phyloP scores from a whole-genome alignment of 2,329 filamentous ascomycete species.

The Phaeosphaeriaceae sp. region DNA sequence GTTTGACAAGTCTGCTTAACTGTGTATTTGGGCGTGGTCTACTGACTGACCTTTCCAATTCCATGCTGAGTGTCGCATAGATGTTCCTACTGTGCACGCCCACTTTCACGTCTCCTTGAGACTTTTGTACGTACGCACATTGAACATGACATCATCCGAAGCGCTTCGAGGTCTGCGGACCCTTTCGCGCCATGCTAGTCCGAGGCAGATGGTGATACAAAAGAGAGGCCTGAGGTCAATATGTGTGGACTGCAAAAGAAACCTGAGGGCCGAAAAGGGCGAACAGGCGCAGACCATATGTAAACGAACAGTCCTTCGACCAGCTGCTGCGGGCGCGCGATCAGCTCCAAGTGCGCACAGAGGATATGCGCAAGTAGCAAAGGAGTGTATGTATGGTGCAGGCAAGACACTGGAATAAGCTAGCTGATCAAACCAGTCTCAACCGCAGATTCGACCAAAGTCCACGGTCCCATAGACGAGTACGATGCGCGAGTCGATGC shows the following conservation, averaged over 20 bases:
- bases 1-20: constrained; percentile 9
- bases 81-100: not conserved
- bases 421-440: constrained; percentile 20
- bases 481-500: constrained; percentile 81
- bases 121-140: constrained; percentile 5
- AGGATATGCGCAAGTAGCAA: constrained; percentile 38
- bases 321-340: constrained; percentile 10
- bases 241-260: constrained; percentile 36
- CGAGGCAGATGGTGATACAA: constrained; percentile 13
- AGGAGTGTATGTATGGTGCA: constrained; percentile 23
- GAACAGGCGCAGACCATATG: constrained; percentile 9
- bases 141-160: constrained; percentile 45
- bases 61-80: constrained; percentile 15
- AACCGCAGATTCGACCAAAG: constrained; percentile 13
- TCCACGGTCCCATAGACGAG: constrained; percentile 77
- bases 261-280: constrained; percentile 12
- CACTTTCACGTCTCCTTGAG: not conserved
- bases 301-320: constrained; percentile 5
- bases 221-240: constrained; percentile 22
- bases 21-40: constrained; percentile 7
- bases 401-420: not conserved
- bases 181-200: constrained; percentile 33
- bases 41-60: constrained; percentile 5
- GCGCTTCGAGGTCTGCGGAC: constrained; percentile 34
- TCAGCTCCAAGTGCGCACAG: constrained; percentile 20